Conservation (phyloP, 2,329 filamentous ascomycete species). For the Myriosclerotinia duriaeana region DNA sequence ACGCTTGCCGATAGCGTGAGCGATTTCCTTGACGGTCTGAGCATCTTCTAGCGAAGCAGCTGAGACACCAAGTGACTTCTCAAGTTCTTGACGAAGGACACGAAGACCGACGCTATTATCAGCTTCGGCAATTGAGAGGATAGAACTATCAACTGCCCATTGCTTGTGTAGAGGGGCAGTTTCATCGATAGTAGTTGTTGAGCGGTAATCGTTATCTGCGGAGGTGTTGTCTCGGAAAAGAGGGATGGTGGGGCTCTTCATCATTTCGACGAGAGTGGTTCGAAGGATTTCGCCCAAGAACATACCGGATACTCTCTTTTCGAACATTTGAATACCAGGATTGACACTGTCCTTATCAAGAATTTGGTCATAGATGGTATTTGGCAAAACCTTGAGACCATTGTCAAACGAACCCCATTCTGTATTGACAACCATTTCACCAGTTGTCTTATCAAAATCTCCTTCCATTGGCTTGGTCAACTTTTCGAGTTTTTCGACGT, state of each 20-base stretch:
- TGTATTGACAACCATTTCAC: conserved; percentile 96
- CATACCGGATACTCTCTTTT: conserved; percentile 98
- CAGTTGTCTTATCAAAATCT: conserved; percentile 75
- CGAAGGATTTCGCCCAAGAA: conserved; percentile 94
- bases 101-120: conserved; percentile 73
- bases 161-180: conserved; percentile 69
- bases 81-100: conserved; percentile 73
- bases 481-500: conserved; percentile 86
- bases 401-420: conserved; percentile 99
- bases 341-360: conserved; percentile 82
- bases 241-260: conserved; percentile 63
- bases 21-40: conserved; percentile 79
- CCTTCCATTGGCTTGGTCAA: conserved; percentile 74
- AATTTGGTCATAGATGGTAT: conserved; percentile 76
- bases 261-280: conserved; percentile 68
- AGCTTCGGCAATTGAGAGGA: conserved; percentile 82
- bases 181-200: conserved; percentile 66
- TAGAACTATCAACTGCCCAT: conserved; percentile 89
- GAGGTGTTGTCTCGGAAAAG: conserved; percentile 78
- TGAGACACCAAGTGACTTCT: conserved; percentile 72
- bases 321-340: conserved; percentile 96
- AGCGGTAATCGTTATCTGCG: conserved; percentile 65
- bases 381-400: conserved; percentile 80
- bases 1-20: conserved; percentile 80
- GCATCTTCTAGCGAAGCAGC: conserved; percentile 80